These are phyloP conservation scores for Epichloe elymi DNA, from an alignment of 2,329 filamentous ascomycete genomes.

Conservation along the genomic window DNA sequence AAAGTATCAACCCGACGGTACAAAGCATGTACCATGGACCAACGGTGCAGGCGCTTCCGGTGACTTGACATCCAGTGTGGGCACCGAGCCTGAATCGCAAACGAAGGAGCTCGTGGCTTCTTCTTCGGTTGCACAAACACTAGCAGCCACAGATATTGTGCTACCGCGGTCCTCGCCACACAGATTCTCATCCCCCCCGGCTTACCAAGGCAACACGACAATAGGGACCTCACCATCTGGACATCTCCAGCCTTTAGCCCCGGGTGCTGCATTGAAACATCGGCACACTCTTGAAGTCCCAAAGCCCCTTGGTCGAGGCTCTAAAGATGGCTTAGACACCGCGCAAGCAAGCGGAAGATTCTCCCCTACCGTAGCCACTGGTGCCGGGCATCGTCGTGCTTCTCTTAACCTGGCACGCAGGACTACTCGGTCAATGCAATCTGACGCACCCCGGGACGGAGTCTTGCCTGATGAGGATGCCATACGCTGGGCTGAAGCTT, in stretches of 20 bases:
- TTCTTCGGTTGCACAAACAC: neutral
- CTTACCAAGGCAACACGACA: constrained; percentile 31
- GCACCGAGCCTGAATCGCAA: neutral
- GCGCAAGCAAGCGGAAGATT: constrained; percentile 66
- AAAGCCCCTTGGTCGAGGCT: constrained; percentile 51
- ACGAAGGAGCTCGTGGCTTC: neutral
- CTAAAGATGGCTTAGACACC: constrained; percentile 58
- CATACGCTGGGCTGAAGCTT: constrained; percentile 80
- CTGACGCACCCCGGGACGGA: constrained; percentile 74
- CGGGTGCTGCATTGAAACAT: constrained; percentile 52
- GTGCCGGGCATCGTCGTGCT: constrained; percentile 51
- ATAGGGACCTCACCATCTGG: constrained; percentile 33
- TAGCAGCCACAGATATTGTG: constrained; percentile 1
- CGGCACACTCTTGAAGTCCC: constrained; percentile 84
- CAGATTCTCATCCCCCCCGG: constrained; percentile 54
- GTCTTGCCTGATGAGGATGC: constrained; percentile 80
- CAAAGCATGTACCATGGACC: neutral
- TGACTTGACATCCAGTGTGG: neutral
- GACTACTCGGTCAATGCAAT: constrained; percentile 73
- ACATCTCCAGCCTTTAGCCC: constrained; percentile 31
- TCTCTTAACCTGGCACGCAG: constrained; percentile 75
- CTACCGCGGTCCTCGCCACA: constrained; percentile 26
- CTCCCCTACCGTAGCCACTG: constrained; percentile 49
- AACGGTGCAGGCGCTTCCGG: neutral
- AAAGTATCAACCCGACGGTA: neutral